Evolutionary conservation across 2,329 filamentous ascomycete species (phyloP), one percentile per base, ranked within the genome.

Genomic region (Alternaria hordeiaustralica): DNA sequence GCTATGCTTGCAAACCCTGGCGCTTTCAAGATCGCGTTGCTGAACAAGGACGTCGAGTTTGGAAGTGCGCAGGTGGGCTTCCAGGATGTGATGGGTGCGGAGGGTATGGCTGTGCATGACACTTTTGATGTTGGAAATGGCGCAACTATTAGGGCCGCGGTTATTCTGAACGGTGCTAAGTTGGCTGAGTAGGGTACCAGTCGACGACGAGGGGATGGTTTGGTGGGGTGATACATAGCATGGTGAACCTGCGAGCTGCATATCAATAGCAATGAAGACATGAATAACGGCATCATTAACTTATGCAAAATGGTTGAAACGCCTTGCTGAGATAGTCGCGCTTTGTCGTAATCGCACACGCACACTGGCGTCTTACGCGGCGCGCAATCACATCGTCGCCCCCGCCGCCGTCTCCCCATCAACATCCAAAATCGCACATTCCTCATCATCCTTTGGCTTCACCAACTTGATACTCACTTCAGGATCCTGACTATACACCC

Each of bases 401-500:
- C 78, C 78, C 2, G 76, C 75, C n/a, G 66, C 60, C n/a, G 66
- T 75, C 3, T 67, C 70, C 2, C 77, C 77, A 62, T 75, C 75
- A 2, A 74, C 70, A 63, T 78, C 73, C 33, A 79, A 57, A 30
- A 73, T 68, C 1, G 76, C 75, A 4, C 67, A 75, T 41, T 78
- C 77, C 60, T 78, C 76, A 2, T 57, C 64, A 33, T 67, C 59
- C 59, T 69, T 75, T 1, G 78, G 76, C 61, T 75, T 74, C 11
- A 77, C 64, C 9, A 79, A 60, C 55, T 72, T 70, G 47, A 79
- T 78, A 28, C 66, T 79, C 3, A 78, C 72, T 6, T 75, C 72
- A 1, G 67, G 49, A 47, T 79, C 75, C 41, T 72, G 65, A 28
- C 70, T 72, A 46, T 78, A 89, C 0, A 89, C 86, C 7, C 86